Evolutionary conservation across 169 alveolate genomes (phyloP), one percentile per base, ranked within the genome.

Genomic region (Eimeria brunetti): DNA sequence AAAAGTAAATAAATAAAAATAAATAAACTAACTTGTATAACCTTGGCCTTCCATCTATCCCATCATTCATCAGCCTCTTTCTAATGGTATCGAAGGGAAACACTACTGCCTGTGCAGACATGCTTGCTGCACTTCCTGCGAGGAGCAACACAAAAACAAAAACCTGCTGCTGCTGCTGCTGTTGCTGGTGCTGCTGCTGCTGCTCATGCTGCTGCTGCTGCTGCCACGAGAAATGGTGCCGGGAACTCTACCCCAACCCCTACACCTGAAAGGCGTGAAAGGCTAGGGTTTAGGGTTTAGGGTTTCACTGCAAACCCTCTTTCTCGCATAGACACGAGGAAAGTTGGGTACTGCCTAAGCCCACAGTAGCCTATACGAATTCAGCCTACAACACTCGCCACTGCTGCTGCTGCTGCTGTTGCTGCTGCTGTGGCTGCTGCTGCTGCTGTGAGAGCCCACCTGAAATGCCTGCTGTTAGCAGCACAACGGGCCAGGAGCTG

Each of bases 1-100:
- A n/a, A n/a, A n/a, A n/a, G n/a, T n/a, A n/a, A n/a, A n/a, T 12
- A 56, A 56, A 16, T 11, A 69, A 69, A 14, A 18, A 14, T 11
- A 14, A 69, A 27, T 38, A 16, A 16, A 30, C 89, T 9, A 22
- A 94, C 96, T 96, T 97, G 96, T 98, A 98, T 30, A 98, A 90
- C 88, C 89, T 95, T 51, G 96, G 95, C 58, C 97, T 97, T 67
- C 97, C 97, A 83, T 98, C 97, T 41, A 98, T 97, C 44, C 98
- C 99, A 94, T 98, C 97, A 94, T 96, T 97, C 98, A 98, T 98
- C 97, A 98, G 97, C 71, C 99, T 95, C 94, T 98, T 98, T 80
- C 99, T 94, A 49, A 97, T 98, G 9, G 99, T 98, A 89, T 98
- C 99, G 44, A 98, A 98, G 85, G 98, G 96, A 62, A 93, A 96